These are phyloP conservation scores for Leucogyrophana mollusca DNA, from an alignment of 768 basidiomycete genomes.

Conservation along the genomic window DNA sequence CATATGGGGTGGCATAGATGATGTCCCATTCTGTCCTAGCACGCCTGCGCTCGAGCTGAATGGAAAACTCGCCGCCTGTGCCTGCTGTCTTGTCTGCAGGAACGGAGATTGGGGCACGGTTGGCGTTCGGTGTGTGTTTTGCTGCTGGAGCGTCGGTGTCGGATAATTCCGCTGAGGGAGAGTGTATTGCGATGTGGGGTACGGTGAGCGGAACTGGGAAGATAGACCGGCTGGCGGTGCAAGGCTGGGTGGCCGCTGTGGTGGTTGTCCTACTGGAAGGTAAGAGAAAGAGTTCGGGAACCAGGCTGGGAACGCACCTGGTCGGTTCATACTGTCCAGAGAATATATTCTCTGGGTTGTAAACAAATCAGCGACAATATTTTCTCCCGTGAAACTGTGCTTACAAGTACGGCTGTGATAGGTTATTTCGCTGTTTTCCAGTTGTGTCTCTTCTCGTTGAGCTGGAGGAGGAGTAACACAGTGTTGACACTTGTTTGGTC, in stretches of 20 bases:
- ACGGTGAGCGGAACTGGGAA: slow-evolving; percentile 59
- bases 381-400: not conserved
- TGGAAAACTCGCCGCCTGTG: slow-evolving; percentile 50
- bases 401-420: slow-evolving; percentile 8
- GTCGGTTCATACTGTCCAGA: slow-evolving; percentile 50
- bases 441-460: slow-evolving; percentile 11
- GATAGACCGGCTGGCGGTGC: slow-evolving; percentile 61
- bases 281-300: slow-evolving; percentile 16
- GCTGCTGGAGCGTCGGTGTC: slow-evolving; percentile 51
- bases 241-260: slow-evolving; percentile 77
- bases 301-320: slow-evolving; percentile 39
- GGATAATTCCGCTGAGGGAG: slow-evolving; percentile 28
- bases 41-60: slow-evolving; percentile 47
- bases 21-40: slow-evolving; percentile 55
- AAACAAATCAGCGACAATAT: not conserved
- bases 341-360: not conserved
- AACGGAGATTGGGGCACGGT: slow-evolving; percentile 61
- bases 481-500: slow-evolving; percentile 27
- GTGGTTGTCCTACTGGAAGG: slow-evolving; percentile 64
- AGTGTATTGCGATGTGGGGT: slow-evolving; percentile 36
- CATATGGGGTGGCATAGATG: slow-evolving; percentile 57
- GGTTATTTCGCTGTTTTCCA: slow-evolving; percentile 13
- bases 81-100: slow-evolving; percentile 57
- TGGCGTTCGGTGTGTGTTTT: slow-evolving; percentile 59
- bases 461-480: slow-evolving; percentile 11